Percentiles rank a stretch among this genome's conserved stretches.
These are phyloP conservation scores for Sherardia arvensis DNA, from an alignment of 257 asterid genomes.

Conservation along the genomic window DNA sequence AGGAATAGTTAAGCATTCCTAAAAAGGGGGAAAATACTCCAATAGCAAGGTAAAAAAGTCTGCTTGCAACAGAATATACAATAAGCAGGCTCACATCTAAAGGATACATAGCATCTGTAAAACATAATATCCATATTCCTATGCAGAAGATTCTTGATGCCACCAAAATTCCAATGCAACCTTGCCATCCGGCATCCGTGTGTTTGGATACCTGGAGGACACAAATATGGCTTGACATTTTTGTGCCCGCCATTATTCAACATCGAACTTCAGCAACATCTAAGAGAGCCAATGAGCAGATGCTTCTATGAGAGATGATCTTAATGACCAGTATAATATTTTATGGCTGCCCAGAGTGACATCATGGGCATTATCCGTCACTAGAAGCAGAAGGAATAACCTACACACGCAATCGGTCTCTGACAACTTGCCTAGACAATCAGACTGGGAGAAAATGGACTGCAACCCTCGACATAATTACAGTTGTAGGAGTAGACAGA, in stretches of 20 bases:
- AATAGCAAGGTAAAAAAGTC: constrained; percentile 6
- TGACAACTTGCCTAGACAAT: constrained; percentile 6
- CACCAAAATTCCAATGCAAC: constrained; percentile 15
- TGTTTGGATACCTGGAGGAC: constrained; percentile 7
- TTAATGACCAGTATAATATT: constrained; percentile 11
- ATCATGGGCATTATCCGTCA: constrained; percentile 30
- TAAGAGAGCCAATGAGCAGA: constrained; percentile 5
- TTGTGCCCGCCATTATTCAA: constrained; percentile 6
- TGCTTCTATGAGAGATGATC: constrained; percentile 4
- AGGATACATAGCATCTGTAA: constrained; percentile 24
- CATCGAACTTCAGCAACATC: constrained; percentile 4
- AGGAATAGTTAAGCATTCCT: constrained; percentile 10
- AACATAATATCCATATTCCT: constrained; percentile 20
- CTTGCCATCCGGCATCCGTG: constrained; percentile 11
- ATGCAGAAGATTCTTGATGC: constrained; percentile 5
- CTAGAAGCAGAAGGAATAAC: constrained; percentile 14
- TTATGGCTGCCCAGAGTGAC: constrained; percentile 29
- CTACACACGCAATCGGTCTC: neutral
- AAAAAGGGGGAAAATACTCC: neutral
- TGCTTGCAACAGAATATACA: constrained; percentile 38
- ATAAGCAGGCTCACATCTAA: constrained; percentile 30
- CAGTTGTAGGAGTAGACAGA: constrained; percentile 16
- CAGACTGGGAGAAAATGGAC: constrained; percentile 6
- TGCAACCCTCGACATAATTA: constrained; percentile 24
- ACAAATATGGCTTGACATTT: neutral